A percentile compares a stretch with the other conserved stretches of the same genome.
Evolutionary conservation across 345 rosid genomes (phyloP).

Genomic region (Arabis hirsuta): DNA sequence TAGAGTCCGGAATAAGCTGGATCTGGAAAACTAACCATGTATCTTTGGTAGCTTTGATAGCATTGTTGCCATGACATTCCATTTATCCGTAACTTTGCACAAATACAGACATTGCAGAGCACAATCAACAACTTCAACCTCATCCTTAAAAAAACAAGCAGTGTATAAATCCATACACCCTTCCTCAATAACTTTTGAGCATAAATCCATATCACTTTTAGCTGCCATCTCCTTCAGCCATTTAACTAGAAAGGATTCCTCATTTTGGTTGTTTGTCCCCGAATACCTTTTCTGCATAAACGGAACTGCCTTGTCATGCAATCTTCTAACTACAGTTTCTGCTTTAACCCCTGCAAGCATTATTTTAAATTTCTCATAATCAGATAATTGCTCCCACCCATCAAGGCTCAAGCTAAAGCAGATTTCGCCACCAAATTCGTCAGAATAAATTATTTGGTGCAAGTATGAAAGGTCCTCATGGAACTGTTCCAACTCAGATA

Average conservation of each 20-base stretch:
- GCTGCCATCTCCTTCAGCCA: slow-evolving; percentile 88
- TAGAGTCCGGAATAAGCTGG: not conserved
- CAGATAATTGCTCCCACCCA: slow-evolving; percentile 81
- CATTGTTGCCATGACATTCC: slow-evolving; percentile 82
- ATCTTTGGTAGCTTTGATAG: slow-evolving; percentile 80
- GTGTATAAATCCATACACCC: slow-evolving; percentile 67
- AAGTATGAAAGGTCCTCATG: slow-evolving; percentile 73
- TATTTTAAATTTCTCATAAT: slow-evolving; percentile 79
- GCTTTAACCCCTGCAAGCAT: slow-evolving; percentile 73
- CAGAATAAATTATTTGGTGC: slow-evolving; percentile 74
- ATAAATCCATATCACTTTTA: slow-evolving; percentile 72
- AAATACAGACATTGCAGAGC: slow-evolving; percentile 79
- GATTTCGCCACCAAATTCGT: slow-evolving; percentile 55
- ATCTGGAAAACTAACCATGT: slow-evolving; percentile 57
- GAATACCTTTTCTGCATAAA: slow-evolving; percentile 65
- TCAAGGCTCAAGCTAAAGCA: slow-evolving; percentile 64
- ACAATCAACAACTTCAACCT: slow-evolving; percentile 74
- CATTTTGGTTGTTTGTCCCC: slow-evolving; percentile 38
- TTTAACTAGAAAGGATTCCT: slow-evolving; percentile 75
- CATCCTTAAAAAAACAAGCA: slow-evolving; percentile 68
- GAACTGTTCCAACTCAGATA: slow-evolving; percentile 70
- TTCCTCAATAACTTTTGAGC: slow-evolving; percentile 82
- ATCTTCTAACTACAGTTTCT: slow-evolving; percentile 63
- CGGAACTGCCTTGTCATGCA: slow-evolving; percentile 73
- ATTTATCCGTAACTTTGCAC: slow-evolving; percentile 75